A percentile compares a stretch with the other conserved stretches of the same genome.
Conservation (phyloP, 345 rosid species). For the Abelmoschus esculentus region DNA sequence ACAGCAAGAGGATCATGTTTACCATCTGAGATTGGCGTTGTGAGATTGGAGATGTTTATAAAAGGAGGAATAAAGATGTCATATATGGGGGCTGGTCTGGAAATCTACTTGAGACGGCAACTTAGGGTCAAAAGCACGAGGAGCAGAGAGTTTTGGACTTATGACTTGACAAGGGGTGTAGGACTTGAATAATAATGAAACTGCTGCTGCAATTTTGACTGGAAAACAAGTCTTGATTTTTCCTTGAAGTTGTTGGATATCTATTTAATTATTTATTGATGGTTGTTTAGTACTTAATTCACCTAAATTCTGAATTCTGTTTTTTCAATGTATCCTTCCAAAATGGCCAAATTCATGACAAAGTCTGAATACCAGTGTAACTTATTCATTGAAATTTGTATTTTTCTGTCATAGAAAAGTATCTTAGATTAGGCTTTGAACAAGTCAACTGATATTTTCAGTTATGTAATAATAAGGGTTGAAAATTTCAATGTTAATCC, state of each 20-base stretch:
- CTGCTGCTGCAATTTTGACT: background rate
- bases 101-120: background rate
- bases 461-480: too few species aligned
- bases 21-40: background rate
- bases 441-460: too few species aligned
- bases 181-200: background rate
- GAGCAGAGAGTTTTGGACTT: slow-evolving; percentile 3
- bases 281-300: background rate
- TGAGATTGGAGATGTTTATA: background rate
- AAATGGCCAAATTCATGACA: too few species aligned
- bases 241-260: background rate
- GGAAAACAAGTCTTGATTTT: background rate
- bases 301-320: background rate
- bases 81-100: background rate
- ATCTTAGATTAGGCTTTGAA: too few species aligned
- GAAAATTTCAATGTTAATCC: too few species aligned
- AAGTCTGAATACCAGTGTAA: too few species aligned
- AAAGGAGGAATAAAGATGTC: background rate
- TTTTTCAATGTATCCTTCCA: background rate
- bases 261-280: background rate
- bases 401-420: too few species aligned
- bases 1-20: slow-evolving; percentile 9
- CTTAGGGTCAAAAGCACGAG: slow-evolving; percentile 2
- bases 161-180: background rate
- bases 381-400: too few species aligned